These are phyloP conservation scores for Gastrolobium bilobum DNA, from an alignment of 306 rosid genomes.

Conservation along the genomic window DNA sequence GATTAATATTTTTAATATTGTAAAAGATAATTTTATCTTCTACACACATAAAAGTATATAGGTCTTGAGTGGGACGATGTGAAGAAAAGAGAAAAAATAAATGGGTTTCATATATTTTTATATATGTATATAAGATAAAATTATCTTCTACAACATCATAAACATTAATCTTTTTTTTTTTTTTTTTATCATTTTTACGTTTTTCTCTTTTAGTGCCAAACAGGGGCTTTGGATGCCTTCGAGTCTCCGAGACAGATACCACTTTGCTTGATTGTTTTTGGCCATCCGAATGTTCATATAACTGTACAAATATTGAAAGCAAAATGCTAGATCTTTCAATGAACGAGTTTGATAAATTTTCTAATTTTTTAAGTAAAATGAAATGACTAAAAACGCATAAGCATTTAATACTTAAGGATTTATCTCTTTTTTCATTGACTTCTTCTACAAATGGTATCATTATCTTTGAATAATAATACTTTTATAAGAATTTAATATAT, in stretches of 20 bases:
- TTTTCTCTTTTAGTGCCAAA: slow-evolving; percentile 32
- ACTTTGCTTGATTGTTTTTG: slow-evolving; percentile 45
- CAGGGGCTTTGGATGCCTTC: slow-evolving; percentile 59
- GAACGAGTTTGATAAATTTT: background rate
- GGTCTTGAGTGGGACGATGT: too few species aligned
- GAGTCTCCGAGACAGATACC: slow-evolving; percentile 35
- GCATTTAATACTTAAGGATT: background rate
- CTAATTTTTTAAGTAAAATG: background rate
- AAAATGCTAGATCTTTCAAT: background rate
- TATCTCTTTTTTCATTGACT: too few species aligned
- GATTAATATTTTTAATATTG: background rate
- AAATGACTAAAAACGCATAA: background rate
- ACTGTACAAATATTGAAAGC: background rate
- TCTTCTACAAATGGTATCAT: too few species aligned
- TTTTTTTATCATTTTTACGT: background rate
- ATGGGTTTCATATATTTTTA: too few species aligned
- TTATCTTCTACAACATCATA: too few species aligned
- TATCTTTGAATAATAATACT: too few species aligned
- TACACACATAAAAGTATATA: too few species aligned
- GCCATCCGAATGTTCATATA: slow-evolving; percentile 39
- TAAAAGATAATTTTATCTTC: too few species aligned
- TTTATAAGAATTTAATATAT: too few species aligned
- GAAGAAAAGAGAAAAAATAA: too few species aligned
- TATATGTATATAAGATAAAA: too few species aligned
- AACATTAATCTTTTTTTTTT: background rate